These are phyloP conservation scores for grape (Vitis vinifera) DNA, from an alignment of 164 flowering plant genomes.

Conservation along the genomic window ASM3070453v1 NC_081808.1:6190501-6191000, in stretches of 20 bases:
- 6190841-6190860: slow-evolving; percentile 33
- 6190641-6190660: slow-evolving; percentile 45
- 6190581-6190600: too few relatives aligned
- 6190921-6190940: slow-evolving; percentile 48
- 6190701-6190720: slow-evolving; percentile 28
- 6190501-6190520: too few relatives aligned
- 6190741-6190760: neutral
- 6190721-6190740: slow-evolving; percentile 30
- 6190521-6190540: too few relatives aligned
- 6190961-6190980: neutral
- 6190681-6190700: slow-evolving; percentile 39
- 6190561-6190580: too few relatives aligned
- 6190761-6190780: neutral
- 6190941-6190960: slow-evolving; percentile 36
- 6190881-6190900: slow-evolving; percentile 49
- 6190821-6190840: slow-evolving; percentile 37
- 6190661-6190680: slow-evolving; percentile 27
- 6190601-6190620: too few relatives aligned
- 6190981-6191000: neutral
- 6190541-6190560: too few relatives aligned
- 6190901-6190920: slow-evolving; percentile 48
- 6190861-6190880: slow-evolving; percentile 55
- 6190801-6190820: neutral
- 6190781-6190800: neutral
- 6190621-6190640: slow-evolving; percentile 23